Percentiles rank a stretch among this genome's conserved stretches.
phyloP scores from a whole-genome alignment of 2,329 filamentous ascomycete genomes.

The Coniochaeta prunicola region DNA sequence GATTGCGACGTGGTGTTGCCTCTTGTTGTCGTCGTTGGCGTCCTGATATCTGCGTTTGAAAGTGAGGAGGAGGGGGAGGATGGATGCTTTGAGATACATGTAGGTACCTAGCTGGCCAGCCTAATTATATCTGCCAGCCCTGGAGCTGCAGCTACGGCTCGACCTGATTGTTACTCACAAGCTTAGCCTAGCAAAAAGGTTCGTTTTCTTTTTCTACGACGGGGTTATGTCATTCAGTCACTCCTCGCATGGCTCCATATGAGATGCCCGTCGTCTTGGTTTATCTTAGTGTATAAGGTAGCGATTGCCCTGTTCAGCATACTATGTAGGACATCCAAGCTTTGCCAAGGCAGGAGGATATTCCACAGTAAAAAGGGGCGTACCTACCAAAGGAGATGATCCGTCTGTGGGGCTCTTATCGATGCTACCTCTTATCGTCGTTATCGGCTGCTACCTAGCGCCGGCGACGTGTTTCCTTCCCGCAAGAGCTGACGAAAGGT shows the following conservation, averaged over 20 bases:
- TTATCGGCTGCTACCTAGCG: not conserved
- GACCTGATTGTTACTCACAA: not conserved
- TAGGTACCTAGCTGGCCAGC: not conserved
- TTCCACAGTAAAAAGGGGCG: too few species aligned
- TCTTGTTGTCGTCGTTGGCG: not conserved
- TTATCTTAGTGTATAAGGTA: too few species aligned
- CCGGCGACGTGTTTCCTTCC: not conserved
- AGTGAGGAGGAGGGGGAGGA: not conserved
- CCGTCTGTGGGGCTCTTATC: not conserved
- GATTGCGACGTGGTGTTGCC: not conserved
- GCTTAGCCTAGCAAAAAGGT: not conserved
- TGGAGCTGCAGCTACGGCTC: not conserved
- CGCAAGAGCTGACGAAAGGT: not conserved
- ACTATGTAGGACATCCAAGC: not conserved
- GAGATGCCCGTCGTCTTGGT: too few species aligned
- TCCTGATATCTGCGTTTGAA: not conserved
- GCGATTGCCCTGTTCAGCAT: not conserved
- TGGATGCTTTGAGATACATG: not conserved
- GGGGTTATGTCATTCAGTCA: too few species aligned
- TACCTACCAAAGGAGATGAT: not conserved
- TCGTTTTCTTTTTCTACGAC: not conserved
- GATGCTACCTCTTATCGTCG: not conserved
- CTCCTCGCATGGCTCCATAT: too few species aligned
- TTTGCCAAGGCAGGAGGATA: too few species aligned
- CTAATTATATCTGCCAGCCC: not conserved